These are phyloP conservation scores for Podospora anserina DNA, from an alignment of 495 filamentous ascomycete genomes.

Conservation along the genomic window DNA sequence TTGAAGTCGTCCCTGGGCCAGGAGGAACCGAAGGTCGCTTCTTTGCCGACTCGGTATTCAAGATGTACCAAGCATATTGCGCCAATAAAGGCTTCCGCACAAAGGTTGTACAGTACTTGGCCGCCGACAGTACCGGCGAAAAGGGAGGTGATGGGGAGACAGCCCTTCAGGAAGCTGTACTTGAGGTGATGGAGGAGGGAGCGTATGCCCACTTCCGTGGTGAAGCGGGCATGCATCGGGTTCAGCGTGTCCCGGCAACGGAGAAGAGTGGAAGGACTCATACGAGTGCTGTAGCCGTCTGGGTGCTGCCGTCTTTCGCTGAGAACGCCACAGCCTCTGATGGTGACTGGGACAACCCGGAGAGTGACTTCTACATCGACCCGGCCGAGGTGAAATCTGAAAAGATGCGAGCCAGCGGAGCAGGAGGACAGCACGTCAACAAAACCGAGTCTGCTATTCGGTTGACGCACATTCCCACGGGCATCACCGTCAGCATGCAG, in stretches of 20 bases:
- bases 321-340: conserved; percentile 46
- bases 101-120: conserved; percentile 52
- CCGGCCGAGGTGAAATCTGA: conserved; percentile 81
- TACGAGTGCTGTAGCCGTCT: conserved; percentile 85
- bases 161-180: conserved; percentile 74
- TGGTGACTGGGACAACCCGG: conserved; percentile 71
- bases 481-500: conserved; percentile 82
- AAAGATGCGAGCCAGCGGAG: conserved; percentile 86
- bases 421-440: conserved; percentile 97
- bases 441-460: conserved; percentile 95
- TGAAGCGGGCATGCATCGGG: conserved; percentile 91
- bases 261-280: conserved; percentile 88
- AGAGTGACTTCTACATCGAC: conserved; percentile 85
- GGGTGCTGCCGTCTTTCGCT: conserved; percentile 86
- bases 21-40: conserved; percentile 87
- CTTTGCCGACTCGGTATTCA: conserved; percentile 80
- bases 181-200: conserved; percentile 74
- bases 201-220: conserved; percentile 76
- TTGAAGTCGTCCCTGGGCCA: conserved; percentile 92
- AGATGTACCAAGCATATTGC: conserved; percentile 87
- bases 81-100: conserved; percentile 48
- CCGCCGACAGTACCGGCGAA: conserved; percentile 54
- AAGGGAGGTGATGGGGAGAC: conserved; percentile 56
- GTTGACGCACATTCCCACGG: conserved; percentile 87
- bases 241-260: conserved; percentile 88